Evolutionary conservation across 768 basidiomycete species (phyloP).

Genomic region (Rhodocollybia butyracea): DNA sequence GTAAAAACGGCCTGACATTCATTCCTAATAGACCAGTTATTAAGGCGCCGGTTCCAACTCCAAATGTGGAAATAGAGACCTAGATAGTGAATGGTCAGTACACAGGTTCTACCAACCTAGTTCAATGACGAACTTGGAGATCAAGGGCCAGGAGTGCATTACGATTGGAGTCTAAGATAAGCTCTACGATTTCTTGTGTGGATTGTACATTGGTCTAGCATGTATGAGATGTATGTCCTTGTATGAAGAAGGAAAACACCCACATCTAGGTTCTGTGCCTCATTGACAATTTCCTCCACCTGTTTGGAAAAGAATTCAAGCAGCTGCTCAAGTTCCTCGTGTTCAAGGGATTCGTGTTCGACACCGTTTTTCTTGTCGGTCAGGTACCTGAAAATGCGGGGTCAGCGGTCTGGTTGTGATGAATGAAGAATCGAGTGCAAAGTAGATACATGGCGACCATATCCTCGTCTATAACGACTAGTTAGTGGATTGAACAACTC

Average conservation of each 20-base stretch:
- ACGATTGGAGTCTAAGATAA: constrained; percentile 94
- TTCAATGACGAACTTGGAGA: constrained; percentile 58
- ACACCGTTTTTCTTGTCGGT: constrained; percentile 72
- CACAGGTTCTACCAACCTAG: neutral
- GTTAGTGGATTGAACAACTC: neutral
- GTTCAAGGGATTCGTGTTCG: constrained; percentile 68
- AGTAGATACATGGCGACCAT: constrained; percentile 93
- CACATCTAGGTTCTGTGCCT: constrained; percentile 85
- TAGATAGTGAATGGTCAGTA: constrained; percentile 21
- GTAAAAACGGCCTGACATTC: constrained; percentile 76
- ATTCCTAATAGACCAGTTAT: constrained; percentile 93
- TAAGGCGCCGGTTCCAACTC: constrained; percentile 86
- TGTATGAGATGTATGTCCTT: constrained; percentile 1
- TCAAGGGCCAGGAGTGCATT: constrained; percentile 90
- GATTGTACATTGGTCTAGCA: constrained; percentile 86
- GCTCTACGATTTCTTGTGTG: constrained; percentile 96
- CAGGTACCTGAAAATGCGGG: too few relatives aligned
- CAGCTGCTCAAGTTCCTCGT: constrained; percentile 90
- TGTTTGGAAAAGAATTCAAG: constrained; percentile 96
- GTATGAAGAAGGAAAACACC: neutral
- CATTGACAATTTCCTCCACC: constrained; percentile 94
- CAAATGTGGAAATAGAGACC: constrained; percentile 95
- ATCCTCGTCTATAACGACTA: constrained; percentile 71
- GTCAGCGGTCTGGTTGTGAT: too few relatives aligned
- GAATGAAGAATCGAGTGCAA: too few relatives aligned